A percentile compares a stretch with the other conserved stretches of the same genome.
Conservation (phyloP, 2,329 filamentous ascomycete genomes). For the Esteya vermicola region DNA sequence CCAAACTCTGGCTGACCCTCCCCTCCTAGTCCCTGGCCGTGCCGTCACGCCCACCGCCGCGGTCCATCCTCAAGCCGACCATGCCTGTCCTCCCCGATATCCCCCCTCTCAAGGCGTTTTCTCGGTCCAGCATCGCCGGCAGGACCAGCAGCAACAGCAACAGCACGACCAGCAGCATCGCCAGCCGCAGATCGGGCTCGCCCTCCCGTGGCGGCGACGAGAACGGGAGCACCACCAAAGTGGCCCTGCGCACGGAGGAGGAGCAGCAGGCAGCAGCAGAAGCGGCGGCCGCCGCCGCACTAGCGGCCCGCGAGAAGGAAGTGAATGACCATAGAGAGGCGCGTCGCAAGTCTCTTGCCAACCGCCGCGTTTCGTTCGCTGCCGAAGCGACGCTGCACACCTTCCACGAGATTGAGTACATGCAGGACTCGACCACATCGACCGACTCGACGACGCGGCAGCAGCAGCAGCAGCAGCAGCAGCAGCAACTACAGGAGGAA, state of each 20-base stretch:
- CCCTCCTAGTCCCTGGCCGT: constrained; percentile 47
- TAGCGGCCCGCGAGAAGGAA: constrained; percentile 43
- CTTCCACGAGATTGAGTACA: constrained; percentile 84
- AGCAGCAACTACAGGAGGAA: constrained; percentile 12
- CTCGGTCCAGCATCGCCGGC: too few relatives aligned
- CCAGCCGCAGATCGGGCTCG: too few relatives aligned
- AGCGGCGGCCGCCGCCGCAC: constrained; percentile 48
- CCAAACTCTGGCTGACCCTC: too few relatives aligned
- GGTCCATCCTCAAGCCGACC: constrained; percentile 71
- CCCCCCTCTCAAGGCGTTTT: constrained; percentile 55
- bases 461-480: constrained; percentile 43
- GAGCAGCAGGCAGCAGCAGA: constrained; percentile 59
- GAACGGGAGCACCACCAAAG: constrained; percentile 31
- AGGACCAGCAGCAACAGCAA: too few relatives aligned
- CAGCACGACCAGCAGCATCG: too few relatives aligned
- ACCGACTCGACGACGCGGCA: constrained; percentile 64
- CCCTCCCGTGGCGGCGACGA: constrained; percentile 18
- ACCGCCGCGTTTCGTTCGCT: constrained; percentile 88
- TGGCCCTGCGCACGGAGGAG: constrained; percentile 54
- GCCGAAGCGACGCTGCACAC: constrained; percentile 95
- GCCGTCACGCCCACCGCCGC: constrained; percentile 34
- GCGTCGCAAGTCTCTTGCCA: constrained; percentile 81
- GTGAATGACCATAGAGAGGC: constrained; percentile 66
- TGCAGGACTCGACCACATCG: constrained; percentile 73
- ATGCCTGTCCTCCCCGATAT: constrained; percentile 53